A percentile compares a stretch with the other conserved stretches of the same genome.
Evolutionary conservation across 257 asterid genomes (phyloP).

Genomic region (Gynochthodes officinalis): DNA sequence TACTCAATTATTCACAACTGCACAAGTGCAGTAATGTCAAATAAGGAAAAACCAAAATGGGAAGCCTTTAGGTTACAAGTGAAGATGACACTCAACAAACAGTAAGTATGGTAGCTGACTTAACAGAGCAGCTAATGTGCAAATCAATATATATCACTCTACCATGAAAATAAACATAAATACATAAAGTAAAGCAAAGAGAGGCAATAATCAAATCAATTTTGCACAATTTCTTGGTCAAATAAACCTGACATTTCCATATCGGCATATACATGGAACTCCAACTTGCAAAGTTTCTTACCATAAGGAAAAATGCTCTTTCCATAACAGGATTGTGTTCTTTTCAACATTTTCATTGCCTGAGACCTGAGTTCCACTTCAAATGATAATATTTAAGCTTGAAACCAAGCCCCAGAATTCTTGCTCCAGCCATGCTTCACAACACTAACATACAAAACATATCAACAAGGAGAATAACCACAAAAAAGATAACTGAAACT

Average conservation of each 20-base stretch:
- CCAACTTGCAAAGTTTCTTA: not conserved
- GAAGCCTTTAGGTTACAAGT: not conserved
- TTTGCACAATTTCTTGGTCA: not conserved
- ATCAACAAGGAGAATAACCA: not conserved
- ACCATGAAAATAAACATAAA: not conserved
- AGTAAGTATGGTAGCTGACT: not conserved
- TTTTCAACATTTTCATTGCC: not conserved
- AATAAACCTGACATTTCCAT: not conserved
- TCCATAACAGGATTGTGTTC: not conserved
- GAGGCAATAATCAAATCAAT: not conserved
- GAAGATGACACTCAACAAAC: not conserved
- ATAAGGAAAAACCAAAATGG: not conserved
- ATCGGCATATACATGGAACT: not conserved
- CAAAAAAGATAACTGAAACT: not conserved
- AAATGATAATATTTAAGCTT: not conserved
- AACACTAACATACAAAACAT: not conserved
- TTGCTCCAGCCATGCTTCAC: not conserved
- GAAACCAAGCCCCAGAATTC: not conserved
- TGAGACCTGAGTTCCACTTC: constrained; percentile 2
- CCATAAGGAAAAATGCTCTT: not conserved
- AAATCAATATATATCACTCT: not conserved
- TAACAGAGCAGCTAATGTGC: not conserved
- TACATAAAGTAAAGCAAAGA: not conserved
- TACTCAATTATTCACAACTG: not conserved
- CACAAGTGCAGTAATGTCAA: not conserved